phyloP scores from a whole-genome alignment of 2,329 filamentous ascomycete species.

The Penicillium sp. region DNA sequence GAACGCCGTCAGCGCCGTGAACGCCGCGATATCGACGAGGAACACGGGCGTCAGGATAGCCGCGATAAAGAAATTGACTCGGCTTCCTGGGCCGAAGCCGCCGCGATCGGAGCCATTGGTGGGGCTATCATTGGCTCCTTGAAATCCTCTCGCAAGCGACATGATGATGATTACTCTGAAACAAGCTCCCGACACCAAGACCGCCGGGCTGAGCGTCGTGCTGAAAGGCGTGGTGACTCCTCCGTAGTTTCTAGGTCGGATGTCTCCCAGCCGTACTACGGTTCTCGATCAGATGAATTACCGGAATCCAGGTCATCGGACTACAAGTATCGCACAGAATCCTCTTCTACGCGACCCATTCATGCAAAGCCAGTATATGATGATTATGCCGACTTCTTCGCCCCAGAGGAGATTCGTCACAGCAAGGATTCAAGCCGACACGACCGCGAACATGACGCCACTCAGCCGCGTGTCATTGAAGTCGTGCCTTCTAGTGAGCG shows the following conservation, averaged over 20 bases:
- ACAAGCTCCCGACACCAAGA: constrained; percentile 31
- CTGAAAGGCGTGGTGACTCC: constrained; percentile 21
- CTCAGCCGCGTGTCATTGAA: constrained; percentile 27
- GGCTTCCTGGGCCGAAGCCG: constrained; percentile 31
- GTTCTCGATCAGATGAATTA: no score
- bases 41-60: constrained; percentile 13
- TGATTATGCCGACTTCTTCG: constrained; percentile 40
- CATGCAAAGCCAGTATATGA: constrained; percentile 35
- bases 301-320: no score
- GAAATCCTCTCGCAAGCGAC: constrained; percentile 24
- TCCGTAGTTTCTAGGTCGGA: constrained; percentile 23
- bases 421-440: constrained; percentile 33
- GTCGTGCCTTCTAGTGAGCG: constrained; percentile 27
- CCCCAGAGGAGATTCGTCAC: constrained; percentile 36
- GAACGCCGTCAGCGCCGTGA: constrained; percentile 14
- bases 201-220: constrained; percentile 37
- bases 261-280: constrained; percentile 14
- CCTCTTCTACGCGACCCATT: constrained; percentile 24
- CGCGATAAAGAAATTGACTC: constrained; percentile 24
- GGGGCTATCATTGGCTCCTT: constrained; percentile 44
- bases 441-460: constrained; percentile 13
- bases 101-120: constrained; percentile 48
- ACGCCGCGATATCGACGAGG: constrained; percentile 16
- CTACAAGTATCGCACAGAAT: constrained; percentile 16
- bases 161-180: constrained; percentile 26